Conservation (phyloP, 2,329 filamentous ascomycete species). For the Hymenoscyphus repandus region DNA sequence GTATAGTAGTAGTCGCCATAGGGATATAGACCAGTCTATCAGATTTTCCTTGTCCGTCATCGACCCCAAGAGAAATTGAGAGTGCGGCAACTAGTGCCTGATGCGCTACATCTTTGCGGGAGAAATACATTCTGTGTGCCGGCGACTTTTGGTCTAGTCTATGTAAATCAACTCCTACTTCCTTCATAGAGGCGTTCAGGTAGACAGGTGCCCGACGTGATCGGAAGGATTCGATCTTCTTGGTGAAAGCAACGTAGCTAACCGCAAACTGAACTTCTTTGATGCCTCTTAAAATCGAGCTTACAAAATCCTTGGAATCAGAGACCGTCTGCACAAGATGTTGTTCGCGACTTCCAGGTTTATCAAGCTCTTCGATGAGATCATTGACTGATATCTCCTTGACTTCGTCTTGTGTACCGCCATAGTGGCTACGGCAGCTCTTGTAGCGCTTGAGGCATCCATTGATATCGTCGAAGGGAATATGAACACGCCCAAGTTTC, state of each 20-base stretch:
- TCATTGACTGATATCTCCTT: constrained; percentile 63
- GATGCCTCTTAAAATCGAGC: constrained; percentile 83
- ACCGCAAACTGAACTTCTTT: constrained; percentile 96
- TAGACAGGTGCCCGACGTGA: constrained; percentile 66
- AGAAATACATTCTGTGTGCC: constrained; percentile 97
- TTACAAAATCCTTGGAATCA: constrained; percentile 87
- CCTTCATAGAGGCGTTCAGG: constrained; percentile 90
- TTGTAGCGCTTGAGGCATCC: constrained; percentile 55
- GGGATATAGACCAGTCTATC: constrained; percentile 89
- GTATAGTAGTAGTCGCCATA: constrained; percentile 93
- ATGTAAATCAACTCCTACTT: constrained; percentile 88
- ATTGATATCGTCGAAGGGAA: constrained; percentile 83
- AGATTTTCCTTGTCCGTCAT: constrained; percentile 80
- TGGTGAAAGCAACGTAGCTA: constrained; percentile 83
- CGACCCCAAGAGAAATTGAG: constrained; percentile 85
- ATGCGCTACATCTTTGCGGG: constrained; percentile 85
- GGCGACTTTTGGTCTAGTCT: constrained; percentile 88
- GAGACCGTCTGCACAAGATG: constrained; percentile 79
- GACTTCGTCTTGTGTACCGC: constrained; percentile 34
- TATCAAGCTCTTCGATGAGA: constrained; percentile 68
- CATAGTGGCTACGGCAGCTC: constrained; percentile 34
- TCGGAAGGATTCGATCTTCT: constrained; percentile 65
- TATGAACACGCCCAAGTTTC: constrained; percentile 83
- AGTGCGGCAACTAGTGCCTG: constrained; percentile 89
- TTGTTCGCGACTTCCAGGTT: constrained; percentile 50